Evolutionary conservation across 345 rosid genomes (phyloP), one percentile per base, ranked within the genome.

Genomic region (Bruguiera sexangula): DNA sequence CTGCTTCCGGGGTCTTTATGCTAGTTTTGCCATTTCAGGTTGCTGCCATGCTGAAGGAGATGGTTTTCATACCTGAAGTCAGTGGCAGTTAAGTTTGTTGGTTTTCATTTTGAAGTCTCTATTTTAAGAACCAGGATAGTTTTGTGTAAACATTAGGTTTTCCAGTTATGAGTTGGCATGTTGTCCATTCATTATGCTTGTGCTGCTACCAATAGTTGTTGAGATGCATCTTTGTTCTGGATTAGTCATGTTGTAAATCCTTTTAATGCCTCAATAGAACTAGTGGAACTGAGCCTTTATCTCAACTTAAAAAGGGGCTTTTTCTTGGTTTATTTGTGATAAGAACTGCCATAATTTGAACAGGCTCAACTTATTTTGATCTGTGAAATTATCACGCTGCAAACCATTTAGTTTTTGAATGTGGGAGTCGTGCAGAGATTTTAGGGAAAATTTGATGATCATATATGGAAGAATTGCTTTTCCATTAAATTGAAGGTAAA

Each of bases 41-140:
- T 77, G 82, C 78, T 79, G 79, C 79, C 74, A 53, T 75, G 69
- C 83, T 74, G 70, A 78, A 68, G 85, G 75, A 78, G 85, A 80
- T 77, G 82, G 79, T 81, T 80, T 79, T 76, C 72, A 51, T 82
- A 77, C 82, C 81, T 68, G 79, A 68, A 81, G 80, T 81, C 70
- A 50, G 68, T 83, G 80, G 86, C 86, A 86, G 89, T 88, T 84
- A 86, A 86, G 86, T 86, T 74, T 80, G 84, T 78, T 79, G 80
- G 80, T 70, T 82, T 75, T 62, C 39, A 55, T 81, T 75, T 77
- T 78, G 51, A 60, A 68, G 67, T 65, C 70, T 73, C 66, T 64
- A 29, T 54, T 65, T 69, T 68, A 3, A 62, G 80, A 78, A 67
- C 66, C 71, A 53, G 78, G 70, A 20, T 62, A 59, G 61, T 75